Evolutionary conservation across 805 yeast genomes (phyloP).

Genomic region (Babjeviella inositovora): DNA sequence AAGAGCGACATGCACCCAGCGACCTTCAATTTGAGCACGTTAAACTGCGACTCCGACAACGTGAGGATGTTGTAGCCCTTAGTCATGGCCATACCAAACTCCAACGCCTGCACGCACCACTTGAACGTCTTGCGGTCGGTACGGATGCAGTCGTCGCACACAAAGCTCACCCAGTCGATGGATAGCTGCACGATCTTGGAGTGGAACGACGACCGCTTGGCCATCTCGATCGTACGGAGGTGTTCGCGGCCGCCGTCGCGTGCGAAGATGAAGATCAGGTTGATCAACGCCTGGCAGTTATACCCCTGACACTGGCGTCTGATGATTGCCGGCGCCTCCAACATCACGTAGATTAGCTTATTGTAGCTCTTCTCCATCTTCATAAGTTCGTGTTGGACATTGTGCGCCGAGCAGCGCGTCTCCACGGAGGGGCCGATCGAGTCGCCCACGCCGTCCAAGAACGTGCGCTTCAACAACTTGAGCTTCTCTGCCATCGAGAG

Average conservation of each 20-base stretch:
- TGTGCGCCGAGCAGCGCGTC: slow-evolving; percentile 52
- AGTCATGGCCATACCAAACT: slow-evolving; percentile 91
- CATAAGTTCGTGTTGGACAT: slow-evolving; percentile 59
- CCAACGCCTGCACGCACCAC: slow-evolving; percentile 94
- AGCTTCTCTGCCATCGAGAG: slow-evolving; percentile 31
- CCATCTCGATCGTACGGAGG: slow-evolving; percentile 43
- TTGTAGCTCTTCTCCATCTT: slow-evolving; percentile 51
- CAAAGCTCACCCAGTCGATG: slow-evolving; percentile 83
- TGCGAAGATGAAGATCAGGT: slow-evolving; percentile 60
- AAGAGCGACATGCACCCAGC: slow-evolving; percentile 89
- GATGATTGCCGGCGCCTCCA: slow-evolving; percentile 36
- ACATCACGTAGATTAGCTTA: slow-evolving; percentile 46
- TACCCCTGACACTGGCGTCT: slow-evolving; percentile 37
- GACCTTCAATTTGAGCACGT: slow-evolving; percentile 58
- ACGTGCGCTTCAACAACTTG: slow-evolving; percentile 35
- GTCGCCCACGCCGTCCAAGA: slow-evolving; percentile 41
- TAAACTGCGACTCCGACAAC: slow-evolving; percentile 62
- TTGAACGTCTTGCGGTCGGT: slow-evolving; percentile 82
- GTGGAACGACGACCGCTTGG: slow-evolving; percentile 52
- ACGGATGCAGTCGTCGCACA: slow-evolving; percentile 90
- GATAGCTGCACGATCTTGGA: slow-evolving; percentile 59
- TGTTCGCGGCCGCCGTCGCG: slow-evolving; percentile 71
- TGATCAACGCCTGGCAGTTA: slow-evolving; percentile 60
- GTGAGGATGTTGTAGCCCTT: slow-evolving; percentile 79
- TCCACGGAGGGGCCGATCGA: slow-evolving; percentile 35